Conservation (phyloP, 2,329 filamentous ascomycete species). For the Alternaria rosae region DNA sequence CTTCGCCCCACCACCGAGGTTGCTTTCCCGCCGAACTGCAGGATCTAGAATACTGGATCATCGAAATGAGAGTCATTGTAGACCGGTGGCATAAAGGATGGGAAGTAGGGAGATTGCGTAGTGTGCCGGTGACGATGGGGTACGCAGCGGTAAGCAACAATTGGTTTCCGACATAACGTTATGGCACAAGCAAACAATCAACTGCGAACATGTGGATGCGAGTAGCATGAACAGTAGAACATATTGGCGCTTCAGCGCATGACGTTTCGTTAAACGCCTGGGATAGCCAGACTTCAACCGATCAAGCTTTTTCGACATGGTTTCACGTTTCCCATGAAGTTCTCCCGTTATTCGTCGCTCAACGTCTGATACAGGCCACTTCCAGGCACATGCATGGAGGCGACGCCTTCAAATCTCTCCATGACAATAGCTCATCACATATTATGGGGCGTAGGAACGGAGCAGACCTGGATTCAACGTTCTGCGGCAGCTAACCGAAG, state of each 20-base stretch:
- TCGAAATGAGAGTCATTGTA: slow-evolving; percentile 4
- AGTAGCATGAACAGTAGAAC: slow-evolving; percentile 9
- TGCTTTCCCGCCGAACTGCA: slow-evolving; percentile 9
- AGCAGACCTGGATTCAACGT: slow-evolving; percentile 24
- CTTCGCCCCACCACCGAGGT: slow-evolving; percentile 19
- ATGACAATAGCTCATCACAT: slow-evolving; percentile 23
- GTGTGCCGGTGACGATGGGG: background rate
- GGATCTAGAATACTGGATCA: slow-evolving; percentile 17
- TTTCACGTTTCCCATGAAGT: slow-evolving; percentile 29
- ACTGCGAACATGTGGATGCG: background rate
- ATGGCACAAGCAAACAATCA: slow-evolving; percentile 1
- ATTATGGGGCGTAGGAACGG: slow-evolving; percentile 31
- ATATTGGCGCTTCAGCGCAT: slow-evolving; percentile 24
- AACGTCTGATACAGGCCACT: slow-evolving; percentile 13
- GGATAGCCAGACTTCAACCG: slow-evolving; percentile 6
- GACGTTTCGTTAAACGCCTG: slow-evolving; percentile 38
- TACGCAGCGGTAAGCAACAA: background rate
- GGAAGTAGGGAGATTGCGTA: background rate
- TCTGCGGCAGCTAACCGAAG: slow-evolving; percentile 31
- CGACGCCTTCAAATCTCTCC: slow-evolving; percentile 28
- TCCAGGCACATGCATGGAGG: slow-evolving; percentile 30
- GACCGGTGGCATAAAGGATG: background rate
- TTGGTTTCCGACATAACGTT: background rate
- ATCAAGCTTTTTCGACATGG: slow-evolving; percentile 20
- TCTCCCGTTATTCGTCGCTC: slow-evolving; percentile 26